Base-by-base conservation (phyloP, 2,329 filamentous ascomycete genomes). In the Fusarium burgessii region DNA sequence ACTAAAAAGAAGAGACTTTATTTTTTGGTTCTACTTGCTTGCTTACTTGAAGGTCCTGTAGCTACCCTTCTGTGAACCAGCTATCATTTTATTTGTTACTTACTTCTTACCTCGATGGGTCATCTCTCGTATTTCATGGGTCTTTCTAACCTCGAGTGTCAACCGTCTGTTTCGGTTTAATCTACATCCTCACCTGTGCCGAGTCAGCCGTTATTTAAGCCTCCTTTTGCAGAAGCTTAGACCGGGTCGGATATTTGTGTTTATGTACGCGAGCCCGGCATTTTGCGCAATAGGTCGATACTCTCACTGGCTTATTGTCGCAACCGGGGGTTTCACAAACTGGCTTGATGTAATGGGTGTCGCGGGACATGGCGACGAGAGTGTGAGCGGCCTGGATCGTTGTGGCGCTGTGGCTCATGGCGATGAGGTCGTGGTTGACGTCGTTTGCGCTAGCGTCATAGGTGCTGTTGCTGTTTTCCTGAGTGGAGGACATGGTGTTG, bases 1-100 rank as follows among this genome's bases (percentile, higher is more conserved):
- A 42, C 46, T 58, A 52, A 71, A 71, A 52, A 60, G 45, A 64
- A 62, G 29, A 47, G 27, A n/a, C 45, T 64, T 49, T 41, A 51
- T 64, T 70, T 46, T 29, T 43, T 23, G n/a, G 45, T 43, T 52
- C 25, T 38, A 38, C 29, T 32, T 29, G 35, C 13, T 27, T 23
- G 35, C 13, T 27, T 23, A 17, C 5, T 5, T 32, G 5, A 10
- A 9, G 13, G 5, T 15, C 25, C 47, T n/a, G 14, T 12, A 9
- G 2, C 0, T 51, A 13, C 6, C 13, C 3, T 33, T 27, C 25
- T 17, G n/a, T 38, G 33, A 6, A 25, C 3, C 20, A 27, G 17
- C 23, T 13, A n/a, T 38, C 1, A 12, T 27, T 15, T 12, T 13
- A 25, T 2, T 4, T 15, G 8, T 15, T 5, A 14, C 33, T 6